Conservation (phyloP, 306 rosid genomes). For the Psophocarpus tetragonolobus region DNA sequence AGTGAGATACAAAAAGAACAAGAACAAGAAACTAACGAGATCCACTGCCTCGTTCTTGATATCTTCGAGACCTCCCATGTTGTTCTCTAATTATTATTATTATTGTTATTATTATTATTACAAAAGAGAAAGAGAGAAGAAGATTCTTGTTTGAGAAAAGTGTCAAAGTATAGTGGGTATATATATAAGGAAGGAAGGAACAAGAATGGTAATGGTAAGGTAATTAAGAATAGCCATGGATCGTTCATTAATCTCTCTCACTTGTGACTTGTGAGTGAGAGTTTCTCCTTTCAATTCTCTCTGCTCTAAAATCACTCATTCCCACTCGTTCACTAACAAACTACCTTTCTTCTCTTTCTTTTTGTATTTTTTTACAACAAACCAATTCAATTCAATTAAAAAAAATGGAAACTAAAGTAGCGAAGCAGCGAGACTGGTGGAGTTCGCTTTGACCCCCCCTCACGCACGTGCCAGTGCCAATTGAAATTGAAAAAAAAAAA, state of each 20-base stretch:
- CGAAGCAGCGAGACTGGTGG: constrained; percentile 28
- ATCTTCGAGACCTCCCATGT: constrained; percentile 57
- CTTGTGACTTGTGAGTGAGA: constrained; percentile 7
- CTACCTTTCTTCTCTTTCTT: neutral
- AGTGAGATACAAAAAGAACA: neutral
- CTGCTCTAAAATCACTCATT: constrained; percentile 43
- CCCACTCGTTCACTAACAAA: constrained; percentile 43
- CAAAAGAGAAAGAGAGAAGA: neutral
- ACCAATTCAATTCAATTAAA: neutral
- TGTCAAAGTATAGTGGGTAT: neutral
- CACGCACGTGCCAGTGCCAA: neutral
- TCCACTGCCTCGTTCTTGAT: constrained; percentile 80
- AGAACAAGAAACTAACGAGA: constrained; percentile 48
- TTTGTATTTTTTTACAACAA: neutral
- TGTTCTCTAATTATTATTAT: neutral
- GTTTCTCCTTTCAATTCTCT: constrained; percentile 27
- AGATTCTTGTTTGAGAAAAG: neutral
- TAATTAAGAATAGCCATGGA: too few species aligned
- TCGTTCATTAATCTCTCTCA: neutral
- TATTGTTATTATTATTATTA: neutral
- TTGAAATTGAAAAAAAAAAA: too few species aligned
- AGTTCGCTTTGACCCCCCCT: constrained; percentile 5
- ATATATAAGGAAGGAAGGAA: neutral
- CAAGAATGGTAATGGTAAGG: neutral
- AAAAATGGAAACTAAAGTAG: neutral